Percentiles rank a stretch among this genome's conserved stretches.
phyloP scores from a whole-genome alignment of 805 yeast genomes.

The Lipomyces yamadae region DNA sequence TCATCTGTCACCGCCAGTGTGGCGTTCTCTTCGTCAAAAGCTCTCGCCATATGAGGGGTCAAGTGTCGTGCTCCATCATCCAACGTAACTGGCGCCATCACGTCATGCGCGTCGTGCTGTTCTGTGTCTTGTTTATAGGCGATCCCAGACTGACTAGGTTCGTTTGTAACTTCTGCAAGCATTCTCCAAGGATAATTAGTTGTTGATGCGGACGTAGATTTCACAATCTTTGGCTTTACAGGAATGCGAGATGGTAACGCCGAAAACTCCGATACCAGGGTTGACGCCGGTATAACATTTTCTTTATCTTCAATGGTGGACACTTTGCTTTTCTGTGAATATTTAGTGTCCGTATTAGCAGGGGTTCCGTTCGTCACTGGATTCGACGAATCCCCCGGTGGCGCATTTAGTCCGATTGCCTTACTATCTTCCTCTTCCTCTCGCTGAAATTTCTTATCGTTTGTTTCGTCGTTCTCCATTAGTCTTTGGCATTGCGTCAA shows the following conservation, averaged over 20 bases:
- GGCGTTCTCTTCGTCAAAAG: not conserved
- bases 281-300: not conserved
- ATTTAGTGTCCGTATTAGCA: not conserved
- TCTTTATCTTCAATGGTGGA: not conserved
- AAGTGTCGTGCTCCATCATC: not conserved
- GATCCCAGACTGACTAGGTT: not conserved
- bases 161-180: conserved; percentile 20
- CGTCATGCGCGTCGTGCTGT: not conserved
- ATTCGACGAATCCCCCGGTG: not conserved
- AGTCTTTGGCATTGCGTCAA: conserved; percentile 3
- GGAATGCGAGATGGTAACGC: conserved; percentile 18
- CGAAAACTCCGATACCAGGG: not conserved
- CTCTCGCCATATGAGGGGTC: not conserved
- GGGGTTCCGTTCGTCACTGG: not conserved
- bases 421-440: not conserved
- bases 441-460: conserved; percentile 12
- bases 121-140: not conserved
- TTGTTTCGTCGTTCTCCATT: not conserved
- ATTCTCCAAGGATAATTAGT: conserved; percentile 19
- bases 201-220: conserved; percentile 3
- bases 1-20: not conserved
- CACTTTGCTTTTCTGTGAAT: not conserved
- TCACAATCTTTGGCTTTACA: conserved; percentile 3
- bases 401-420: not conserved
- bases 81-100: not conserved